A percentile compares a stretch with the other conserved stretches of the same genome.
Conservation (phyloP, 768 basidiomycete genomes). For the Chiua virens region DNA sequence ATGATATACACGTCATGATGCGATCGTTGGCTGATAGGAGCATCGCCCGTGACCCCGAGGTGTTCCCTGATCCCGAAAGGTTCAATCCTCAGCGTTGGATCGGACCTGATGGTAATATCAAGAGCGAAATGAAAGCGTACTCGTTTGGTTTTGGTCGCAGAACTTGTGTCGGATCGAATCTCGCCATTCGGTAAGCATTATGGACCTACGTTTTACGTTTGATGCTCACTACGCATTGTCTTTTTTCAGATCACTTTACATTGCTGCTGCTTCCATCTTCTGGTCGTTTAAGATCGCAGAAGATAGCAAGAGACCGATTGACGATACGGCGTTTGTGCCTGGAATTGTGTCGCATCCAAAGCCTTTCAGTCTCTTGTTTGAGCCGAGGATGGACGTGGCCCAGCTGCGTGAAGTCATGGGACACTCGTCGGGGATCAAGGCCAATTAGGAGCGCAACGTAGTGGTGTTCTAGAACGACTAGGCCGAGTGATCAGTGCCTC, state of each 20-base stretch:
- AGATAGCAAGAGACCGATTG: slow-evolving; percentile 53
- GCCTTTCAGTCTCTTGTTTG: slow-evolving; percentile 58
- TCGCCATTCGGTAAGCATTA: slow-evolving; percentile 21
- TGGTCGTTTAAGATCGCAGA: slow-evolving; percentile 59
- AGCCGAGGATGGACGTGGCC: slow-evolving; percentile 38
- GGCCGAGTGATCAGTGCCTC: no score
- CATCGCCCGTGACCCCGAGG: slow-evolving; percentile 25
- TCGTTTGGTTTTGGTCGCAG: slow-evolving; percentile 55
- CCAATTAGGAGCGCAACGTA: not conserved
- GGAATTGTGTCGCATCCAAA: slow-evolving; percentile 62
- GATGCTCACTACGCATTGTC: not conserved
- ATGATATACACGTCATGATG: no score
- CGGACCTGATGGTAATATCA: slow-evolving; percentile 39
- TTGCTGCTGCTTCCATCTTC: slow-evolving; percentile 60
- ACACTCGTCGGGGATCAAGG: not conserved
- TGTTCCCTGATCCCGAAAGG: slow-evolving; percentile 39
- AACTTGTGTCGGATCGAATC: slow-evolving; percentile 25
- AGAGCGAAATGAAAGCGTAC: slow-evolving; percentile 50
- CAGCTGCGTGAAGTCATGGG: slow-evolving; percentile 15
- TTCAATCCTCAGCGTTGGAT: slow-evolving; percentile 63
- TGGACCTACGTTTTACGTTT: no score
- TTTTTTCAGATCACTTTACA: slow-evolving; percentile 51
- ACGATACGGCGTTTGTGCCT: slow-evolving; percentile 60
- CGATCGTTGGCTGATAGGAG: slow-evolving; percentile 8
- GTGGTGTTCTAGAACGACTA: no score